Conservation (phyloP, 2,329 filamentous ascomycete species). For the Ceratocystis colombiana region DNA sequence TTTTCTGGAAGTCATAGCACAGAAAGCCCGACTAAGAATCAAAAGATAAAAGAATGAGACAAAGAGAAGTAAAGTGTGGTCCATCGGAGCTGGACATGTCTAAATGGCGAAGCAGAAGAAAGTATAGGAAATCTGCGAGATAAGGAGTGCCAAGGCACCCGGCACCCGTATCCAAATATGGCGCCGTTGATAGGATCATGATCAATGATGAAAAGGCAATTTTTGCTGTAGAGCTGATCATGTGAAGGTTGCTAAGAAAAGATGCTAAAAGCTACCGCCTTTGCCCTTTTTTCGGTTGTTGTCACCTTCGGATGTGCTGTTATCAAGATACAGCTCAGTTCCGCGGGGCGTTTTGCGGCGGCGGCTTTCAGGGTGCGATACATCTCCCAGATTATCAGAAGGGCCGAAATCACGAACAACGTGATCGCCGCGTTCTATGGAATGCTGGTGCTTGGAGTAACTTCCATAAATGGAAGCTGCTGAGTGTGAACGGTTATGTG, state of each 20-base stretch:
- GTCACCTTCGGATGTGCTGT: neutral
- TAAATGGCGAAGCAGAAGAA: conserved; percentile 11
- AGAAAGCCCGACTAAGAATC: neutral
- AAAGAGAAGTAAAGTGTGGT: conserved; percentile 5
- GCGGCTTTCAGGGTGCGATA: conserved; percentile 18
- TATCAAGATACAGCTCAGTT: conserved; percentile 22
- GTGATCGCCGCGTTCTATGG: conserved; percentile 2
- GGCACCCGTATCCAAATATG: neutral
- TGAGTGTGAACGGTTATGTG: conserved; percentile 20
- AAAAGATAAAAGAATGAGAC: conserved; percentile 8
- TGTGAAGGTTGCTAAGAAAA: neutral
- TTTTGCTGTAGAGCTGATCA: neutral
- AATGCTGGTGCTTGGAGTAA: conserved; percentile 16
- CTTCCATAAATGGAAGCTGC: conserved; percentile 14
- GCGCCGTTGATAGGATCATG: neutral
- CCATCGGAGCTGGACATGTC: neutral
- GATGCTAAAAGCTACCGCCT: conserved; percentile 9
- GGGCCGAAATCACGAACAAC: conserved; percentile 7
- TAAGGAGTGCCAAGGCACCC: neutral
- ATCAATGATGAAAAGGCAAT: neutral
- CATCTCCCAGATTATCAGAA: conserved; percentile 17
- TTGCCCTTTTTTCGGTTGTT: conserved; percentile 20
- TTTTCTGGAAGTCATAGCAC: neutral
- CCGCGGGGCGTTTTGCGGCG: conserved; percentile 24
- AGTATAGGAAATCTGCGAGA: neutral